Evolutionary conservation across 1,139 yeast species (phyloP).

Genomic region (Kodamaea derodonti): DNA sequence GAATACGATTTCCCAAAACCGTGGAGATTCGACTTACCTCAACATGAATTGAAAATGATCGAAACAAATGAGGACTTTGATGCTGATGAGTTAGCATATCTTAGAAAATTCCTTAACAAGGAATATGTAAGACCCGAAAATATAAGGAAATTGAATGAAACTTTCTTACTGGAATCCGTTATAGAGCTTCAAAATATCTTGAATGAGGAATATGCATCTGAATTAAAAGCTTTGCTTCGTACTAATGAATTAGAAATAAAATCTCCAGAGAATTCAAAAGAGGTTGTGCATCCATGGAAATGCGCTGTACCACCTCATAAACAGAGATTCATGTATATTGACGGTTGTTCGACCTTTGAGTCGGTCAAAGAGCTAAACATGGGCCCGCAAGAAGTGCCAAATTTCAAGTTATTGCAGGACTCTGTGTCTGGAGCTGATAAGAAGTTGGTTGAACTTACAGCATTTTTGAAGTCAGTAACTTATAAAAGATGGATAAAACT

Average conservation of each 20-base stretch:
- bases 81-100: conserved; percentile 41
- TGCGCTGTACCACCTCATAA: conserved; percentile 93
- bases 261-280: conserved; percentile 56
- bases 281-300: conserved; percentile 76
- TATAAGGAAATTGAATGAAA: conserved; percentile 40
- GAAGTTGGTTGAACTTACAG: conserved; percentile 50
- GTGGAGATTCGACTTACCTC: conserved; percentile 30
- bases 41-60: conserved; percentile 24
- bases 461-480: conserved; percentile 54
- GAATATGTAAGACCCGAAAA: conserved; percentile 44
- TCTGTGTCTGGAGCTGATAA: conserved; percentile 15
- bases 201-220: conserved; percentile 48
- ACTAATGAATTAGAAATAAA: conserved; percentile 49
- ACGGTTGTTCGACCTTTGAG: conserved; percentile 46
- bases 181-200: conserved; percentile 66
- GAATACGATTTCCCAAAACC: conserved; percentile 81
- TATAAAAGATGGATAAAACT: conserved; percentile 68
- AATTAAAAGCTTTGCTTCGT: conserved; percentile 47
- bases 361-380: conserved; percentile 17
- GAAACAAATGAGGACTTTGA: conserved; percentile 13
- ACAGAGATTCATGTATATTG: conserved; percentile 79
- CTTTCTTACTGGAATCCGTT: conserved; percentile 65
- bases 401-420: conserved; percentile 36
- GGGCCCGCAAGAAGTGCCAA: conserved; percentile 52
- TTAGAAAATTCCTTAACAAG: conserved; percentile 54